Percentiles rank a stretch among this genome's conserved stretches.
These are phyloP conservation scores for Cytospora paraplurivora DNA, from an alignment of 2,329 filamentous ascomycete species.

Conservation along the genomic window DNA sequence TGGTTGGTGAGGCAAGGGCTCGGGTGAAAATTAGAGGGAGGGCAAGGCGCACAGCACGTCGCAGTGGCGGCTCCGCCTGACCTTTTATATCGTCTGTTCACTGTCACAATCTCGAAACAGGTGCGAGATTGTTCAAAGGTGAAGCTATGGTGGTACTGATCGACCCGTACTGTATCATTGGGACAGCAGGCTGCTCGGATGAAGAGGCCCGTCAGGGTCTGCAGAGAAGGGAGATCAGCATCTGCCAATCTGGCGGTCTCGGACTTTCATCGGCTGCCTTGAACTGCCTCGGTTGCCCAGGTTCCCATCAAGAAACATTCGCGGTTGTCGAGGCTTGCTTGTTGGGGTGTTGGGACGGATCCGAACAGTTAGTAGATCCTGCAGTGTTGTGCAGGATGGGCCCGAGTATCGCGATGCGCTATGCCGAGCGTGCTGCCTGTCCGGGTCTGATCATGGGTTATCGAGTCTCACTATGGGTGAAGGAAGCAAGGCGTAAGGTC, in stretches of 20 bases:
- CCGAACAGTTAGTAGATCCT: neutral
- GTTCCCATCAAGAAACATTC: neutral
- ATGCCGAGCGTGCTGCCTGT: neutral
- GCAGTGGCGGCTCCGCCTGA: conserved; percentile 22
- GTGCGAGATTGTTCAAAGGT: neutral
- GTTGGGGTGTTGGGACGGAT: neutral
- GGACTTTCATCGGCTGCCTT: too few species aligned
- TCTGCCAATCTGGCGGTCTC: neutral
- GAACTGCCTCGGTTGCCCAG: too few species aligned
- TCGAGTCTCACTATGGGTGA: neutral
- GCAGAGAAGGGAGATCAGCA: neutral
- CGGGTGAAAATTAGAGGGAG: neutral
- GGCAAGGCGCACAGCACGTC: conserved; percentile 14
- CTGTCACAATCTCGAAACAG: neutral
- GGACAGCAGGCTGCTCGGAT: neutral
- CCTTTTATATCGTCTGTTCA: conserved; percentile 16
- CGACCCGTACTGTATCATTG: neutral
- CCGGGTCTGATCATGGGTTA: neutral
- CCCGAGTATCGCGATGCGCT: neutral
- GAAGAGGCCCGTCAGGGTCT: neutral
- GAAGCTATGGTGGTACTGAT: too few species aligned
- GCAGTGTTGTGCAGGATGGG: neutral
- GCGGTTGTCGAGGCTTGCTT: neutral
- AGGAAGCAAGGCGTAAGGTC: neutral
- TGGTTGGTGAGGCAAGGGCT: neutral